Base-by-base conservation (phyloP, 805 yeast genomes). In the Wickerhamomyces mucosus region DNA sequence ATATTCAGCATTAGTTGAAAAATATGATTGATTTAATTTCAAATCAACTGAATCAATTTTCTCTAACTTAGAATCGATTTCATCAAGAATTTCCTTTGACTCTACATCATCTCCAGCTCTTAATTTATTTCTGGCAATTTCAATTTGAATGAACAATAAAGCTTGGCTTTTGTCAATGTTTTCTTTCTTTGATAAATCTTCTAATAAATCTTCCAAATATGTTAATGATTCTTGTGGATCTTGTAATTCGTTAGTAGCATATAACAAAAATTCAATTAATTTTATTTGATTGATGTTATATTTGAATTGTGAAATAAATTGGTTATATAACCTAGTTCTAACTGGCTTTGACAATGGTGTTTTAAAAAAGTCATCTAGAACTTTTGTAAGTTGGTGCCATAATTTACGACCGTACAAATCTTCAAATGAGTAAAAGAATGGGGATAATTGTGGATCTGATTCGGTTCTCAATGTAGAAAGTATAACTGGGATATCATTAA, bases 361-460 rank as follows among this genome's bases (percentile, higher is more conserved):
- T 26, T 61, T 61, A 59, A 73, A 89, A 50, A 88, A 70, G 39
- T 67, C 68, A 21, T 60, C 58, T 35, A 92, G 62, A 6, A 72
- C 58, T 38, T 72, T 71, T 3, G 96, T 83, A 51, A 92, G 69
- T 63, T 92, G 97, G 60, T 80, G 94, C 96, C 96, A 92, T 53
- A 89, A 69, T 56, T 85, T 86, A 45, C 95, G 67, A 50, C 86
- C 95, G 59, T 84, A 81, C 35, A 66, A 64, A 46, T 85, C 95
- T 50, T 88, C 96, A 51, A 89, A 69, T 32, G 72, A 69, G 50
- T 72, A 77, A 45, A 80, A 69, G 7, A 66, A 54, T 18, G 75
- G 70, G 8, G 74, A 63, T 32, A 86, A 62, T 24, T 78, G 84
- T 4, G 71, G 61, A 36, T 79, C 83, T 5, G 76, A 65, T 48